Base-by-base conservation (phyloP, 768 basidiomycete genomes). In the Macrolepiota fuliginosa region DNA sequence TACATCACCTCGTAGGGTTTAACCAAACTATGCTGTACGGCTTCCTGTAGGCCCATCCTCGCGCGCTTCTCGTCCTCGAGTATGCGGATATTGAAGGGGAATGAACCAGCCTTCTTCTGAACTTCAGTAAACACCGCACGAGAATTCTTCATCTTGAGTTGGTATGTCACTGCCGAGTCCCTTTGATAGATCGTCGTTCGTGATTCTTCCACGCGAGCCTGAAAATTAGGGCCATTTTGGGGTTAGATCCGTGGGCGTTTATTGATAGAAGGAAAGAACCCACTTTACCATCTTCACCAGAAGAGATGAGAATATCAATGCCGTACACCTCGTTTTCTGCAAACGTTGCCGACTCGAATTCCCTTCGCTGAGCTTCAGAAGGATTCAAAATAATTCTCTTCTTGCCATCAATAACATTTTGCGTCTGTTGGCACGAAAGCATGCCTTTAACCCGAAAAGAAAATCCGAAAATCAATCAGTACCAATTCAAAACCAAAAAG, bases 71-170 rank as follows among this genome's bases (percentile, higher is more conserved):
- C 96, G 70, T 98, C 96, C 65, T 96, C 96, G 61, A 98, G 83
- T 50, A 83, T 82, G 64, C 97, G 92, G 64, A 99, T 84, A 69
- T 96, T 98, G 83, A 99, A 98, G 36, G 97, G 96, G 87, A 99
- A 98, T 4, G 94, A 83, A 25, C 96, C 96, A 45, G 97, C 93
- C 76, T 98, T 98, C 82, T 94, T 96, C 77, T 96, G 92, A 68
- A 98, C 92, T 76, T 98, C 96, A 54, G 92, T 91, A 79, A 98
- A 98, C 45, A 96, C 90, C n/a, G 90, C 85, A 64, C 96, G 91
- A 47, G 95, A 96, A 65, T 91, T 96, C 81, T 96, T 98, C 88
- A 96, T 90, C 81, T 98, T 98, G 70, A 98, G 83, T 73, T 94
- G 92, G 77, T 98, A 98, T 42, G 92, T 96, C 62, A 93, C 85